Percentiles rank a stretch among this genome's conserved stretches.
phyloP scores from a whole-genome alignment of 805 yeast species.

The Hanseniaspora meyeri region DNA sequence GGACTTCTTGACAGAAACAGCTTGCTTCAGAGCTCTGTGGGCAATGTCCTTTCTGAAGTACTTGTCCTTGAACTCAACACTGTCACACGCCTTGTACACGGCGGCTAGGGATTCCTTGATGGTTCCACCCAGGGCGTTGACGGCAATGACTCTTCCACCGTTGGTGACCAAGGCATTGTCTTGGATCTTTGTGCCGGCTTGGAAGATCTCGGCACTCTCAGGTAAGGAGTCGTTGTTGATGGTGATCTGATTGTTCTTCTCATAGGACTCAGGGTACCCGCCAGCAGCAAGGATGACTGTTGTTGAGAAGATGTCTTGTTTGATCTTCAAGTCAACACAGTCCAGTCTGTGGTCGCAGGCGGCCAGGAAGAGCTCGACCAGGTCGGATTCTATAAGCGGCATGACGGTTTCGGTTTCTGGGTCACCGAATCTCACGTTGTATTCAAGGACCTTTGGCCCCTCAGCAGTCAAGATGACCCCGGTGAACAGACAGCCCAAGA shows the following conservation, averaged over 20 bases:
- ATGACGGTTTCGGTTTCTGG: slow-evolving; percentile 97
- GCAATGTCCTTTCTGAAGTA: slow-evolving; percentile 91
- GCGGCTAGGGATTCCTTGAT: slow-evolving; percentile 69
- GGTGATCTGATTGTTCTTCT: slow-evolving; percentile 74
- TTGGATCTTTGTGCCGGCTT: slow-evolving; percentile 76
- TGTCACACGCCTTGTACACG: slow-evolving; percentile 76
- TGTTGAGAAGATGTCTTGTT: slow-evolving; percentile 53
- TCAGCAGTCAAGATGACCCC: slow-evolving; percentile 81
- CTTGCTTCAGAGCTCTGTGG: slow-evolving; percentile 76
- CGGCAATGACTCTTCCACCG: slow-evolving; percentile 96
- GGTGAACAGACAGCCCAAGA: slow-evolving; percentile 89
- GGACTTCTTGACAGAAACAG: slow-evolving; percentile 24
- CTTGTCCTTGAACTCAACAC: slow-evolving; percentile 58
- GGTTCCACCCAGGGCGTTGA: slow-evolving; percentile 70
- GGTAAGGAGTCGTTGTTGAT: slow-evolving; percentile 29
- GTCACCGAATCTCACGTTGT: slow-evolving; percentile 96
- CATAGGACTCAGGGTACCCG: slow-evolving; percentile 85
- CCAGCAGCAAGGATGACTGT: slow-evolving; percentile 95
- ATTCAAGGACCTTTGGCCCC: slow-evolving; percentile 92
- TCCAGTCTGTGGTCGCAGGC: slow-evolving; percentile 91
- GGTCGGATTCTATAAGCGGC: slow-evolving; percentile 72
- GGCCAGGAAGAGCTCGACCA: slow-evolving; percentile 85
- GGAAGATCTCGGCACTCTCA: slow-evolving; percentile 61
- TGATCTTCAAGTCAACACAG: slow-evolving; percentile 50
- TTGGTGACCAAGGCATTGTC: slow-evolving; percentile 47